phyloP scores from a whole-genome alignment of 257 asterid species.

The Solanum commersonii region DNA sequence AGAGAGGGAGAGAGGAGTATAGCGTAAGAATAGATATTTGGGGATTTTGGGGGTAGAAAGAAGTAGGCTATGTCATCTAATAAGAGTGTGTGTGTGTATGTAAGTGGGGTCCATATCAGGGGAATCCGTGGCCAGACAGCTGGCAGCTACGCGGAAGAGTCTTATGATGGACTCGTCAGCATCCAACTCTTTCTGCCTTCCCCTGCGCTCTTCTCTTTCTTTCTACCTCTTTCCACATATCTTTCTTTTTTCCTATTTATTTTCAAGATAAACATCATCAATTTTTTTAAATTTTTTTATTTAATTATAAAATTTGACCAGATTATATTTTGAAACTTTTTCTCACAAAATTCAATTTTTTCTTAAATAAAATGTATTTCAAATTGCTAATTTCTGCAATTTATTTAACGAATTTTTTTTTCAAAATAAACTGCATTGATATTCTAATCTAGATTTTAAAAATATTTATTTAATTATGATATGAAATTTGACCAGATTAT shows the following conservation, averaged over 20 bases:
- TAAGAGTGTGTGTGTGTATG: background rate
- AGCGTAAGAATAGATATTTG: constrained; percentile 19
- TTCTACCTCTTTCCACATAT: background rate
- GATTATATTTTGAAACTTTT: too few relatives aligned
- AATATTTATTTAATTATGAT: too few relatives aligned
- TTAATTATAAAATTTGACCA: background rate
- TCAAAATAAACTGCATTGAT: too few relatives aligned
- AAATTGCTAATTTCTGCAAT: too few relatives aligned
- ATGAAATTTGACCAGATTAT: too few relatives aligned
- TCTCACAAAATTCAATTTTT: too few relatives aligned
- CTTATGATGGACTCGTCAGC: background rate
- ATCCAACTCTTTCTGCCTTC: background rate
- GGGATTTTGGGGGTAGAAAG: too few relatives aligned
- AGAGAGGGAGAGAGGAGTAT: constrained; percentile 9
- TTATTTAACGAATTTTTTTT: too few relatives aligned
- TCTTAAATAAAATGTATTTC: too few relatives aligned
- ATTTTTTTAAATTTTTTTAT: too few relatives aligned
- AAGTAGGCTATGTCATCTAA: background rate
- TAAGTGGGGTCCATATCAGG: constrained; percentile 22
- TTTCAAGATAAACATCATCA: too few relatives aligned
- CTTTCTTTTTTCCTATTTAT: background rate
- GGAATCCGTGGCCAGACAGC: constrained; percentile 56
- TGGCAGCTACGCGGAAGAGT: constrained; percentile 56
- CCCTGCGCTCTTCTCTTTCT: background rate
- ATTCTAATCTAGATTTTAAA: too few relatives aligned